Conservation (phyloP, 1,284 basidiomycete genomes). For the Ganoderma sp. region DNA sequence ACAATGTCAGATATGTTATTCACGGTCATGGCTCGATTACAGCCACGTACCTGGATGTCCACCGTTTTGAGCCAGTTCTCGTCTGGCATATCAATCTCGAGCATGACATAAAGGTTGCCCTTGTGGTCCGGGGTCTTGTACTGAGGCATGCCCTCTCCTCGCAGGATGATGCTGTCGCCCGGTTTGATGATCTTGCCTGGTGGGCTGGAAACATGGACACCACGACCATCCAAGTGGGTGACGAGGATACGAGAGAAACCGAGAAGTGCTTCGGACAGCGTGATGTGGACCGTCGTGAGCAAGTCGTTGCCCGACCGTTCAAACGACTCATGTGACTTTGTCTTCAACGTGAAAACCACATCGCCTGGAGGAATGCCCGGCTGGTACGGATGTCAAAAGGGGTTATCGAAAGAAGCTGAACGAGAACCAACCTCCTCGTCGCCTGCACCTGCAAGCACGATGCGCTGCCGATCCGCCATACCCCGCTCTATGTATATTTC, state of each 20-base stretch:
- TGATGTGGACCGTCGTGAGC: constrained; percentile 78
- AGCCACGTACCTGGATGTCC: constrained; percentile 57
- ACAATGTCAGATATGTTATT: background rate
- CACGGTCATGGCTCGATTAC: background rate
- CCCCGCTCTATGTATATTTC: constrained; percentile 89
- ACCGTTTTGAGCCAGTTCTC: constrained; percentile 69
- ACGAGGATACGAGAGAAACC: constrained; percentile 89
- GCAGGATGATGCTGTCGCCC: constrained; percentile 74
- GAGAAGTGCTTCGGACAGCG: constrained; percentile 90
- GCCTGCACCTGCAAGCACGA: constrained; percentile 88
- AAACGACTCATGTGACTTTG: constrained; percentile 76
- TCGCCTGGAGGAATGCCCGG: constrained; percentile 85
- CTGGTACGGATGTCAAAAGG: constrained; percentile 46
- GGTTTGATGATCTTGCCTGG: constrained; percentile 79
- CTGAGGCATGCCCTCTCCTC: constrained; percentile 87
- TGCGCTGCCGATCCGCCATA: constrained; percentile 85
- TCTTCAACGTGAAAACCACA: constrained; percentile 84
- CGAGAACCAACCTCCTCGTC: constrained; percentile 75
- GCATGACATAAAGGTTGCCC: constrained; percentile 83
- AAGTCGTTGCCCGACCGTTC: constrained; percentile 82
- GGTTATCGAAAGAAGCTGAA: constrained; percentile 2
- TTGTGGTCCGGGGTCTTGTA: constrained; percentile 69
- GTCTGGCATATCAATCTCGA: constrained; percentile 87
- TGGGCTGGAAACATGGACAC: constrained; percentile 76
- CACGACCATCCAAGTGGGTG: constrained; percentile 89